Percentiles rank a stretch among this genome's conserved stretches.
phyloP scores from a whole-genome alignment of 1,284 basidiomycete genomes.

The Irpex rosettiformis region DNA sequence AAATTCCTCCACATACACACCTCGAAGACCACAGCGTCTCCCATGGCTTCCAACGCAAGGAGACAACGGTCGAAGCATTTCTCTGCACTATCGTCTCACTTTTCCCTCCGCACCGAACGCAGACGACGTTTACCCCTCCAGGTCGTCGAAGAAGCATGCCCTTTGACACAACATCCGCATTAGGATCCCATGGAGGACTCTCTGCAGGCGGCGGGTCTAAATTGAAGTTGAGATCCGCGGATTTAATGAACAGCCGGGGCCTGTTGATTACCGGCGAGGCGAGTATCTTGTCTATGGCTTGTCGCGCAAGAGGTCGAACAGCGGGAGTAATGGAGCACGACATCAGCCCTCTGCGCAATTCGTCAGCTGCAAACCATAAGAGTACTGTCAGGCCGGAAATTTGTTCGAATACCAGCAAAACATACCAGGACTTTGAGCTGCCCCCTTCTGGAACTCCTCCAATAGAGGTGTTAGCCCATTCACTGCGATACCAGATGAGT shows the following conservation, averaged over 20 bases:
- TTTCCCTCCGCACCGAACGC: slow-evolving; percentile 59
- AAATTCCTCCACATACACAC: slow-evolving; percentile 71
- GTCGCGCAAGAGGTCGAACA: slow-evolving; percentile 39
- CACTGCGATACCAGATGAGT: slow-evolving; percentile 61
- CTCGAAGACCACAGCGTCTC: slow-evolving; percentile 52
- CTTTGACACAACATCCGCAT: slow-evolving; percentile 62
- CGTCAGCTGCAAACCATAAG: slow-evolving; percentile 36
- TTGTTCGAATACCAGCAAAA: background rate
- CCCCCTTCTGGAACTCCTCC: slow-evolving; percentile 31
- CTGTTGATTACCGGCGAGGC: slow-evolving; percentile 52
- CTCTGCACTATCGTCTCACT: slow-evolving; percentile 40
- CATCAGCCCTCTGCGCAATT: slow-evolving; percentile 47
- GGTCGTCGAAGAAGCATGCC: slow-evolving; percentile 38
- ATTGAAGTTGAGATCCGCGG: slow-evolving; percentile 62
- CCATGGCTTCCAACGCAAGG: slow-evolving; percentile 56
- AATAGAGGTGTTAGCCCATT: slow-evolving; percentile 45
- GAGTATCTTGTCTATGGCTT: slow-evolving; percentile 43
- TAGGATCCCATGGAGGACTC: slow-evolving; percentile 37
- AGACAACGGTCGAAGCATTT: slow-evolving; percentile 29
- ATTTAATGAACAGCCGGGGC: slow-evolving; percentile 64
- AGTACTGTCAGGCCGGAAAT: background rate
- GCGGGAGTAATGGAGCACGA: slow-evolving; percentile 48
- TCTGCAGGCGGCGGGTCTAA: slow-evolving; percentile 35
- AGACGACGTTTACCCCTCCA: slow-evolving; percentile 33
- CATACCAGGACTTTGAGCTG: slow-evolving; percentile 24